Percentiles rank a stretch among this genome's conserved stretches.
These are phyloP conservation scores for Austroboletus novae-zelandiae DNA, from an alignment of 1,284 basidiomycete genomes.

Conservation along the genomic window DNA sequence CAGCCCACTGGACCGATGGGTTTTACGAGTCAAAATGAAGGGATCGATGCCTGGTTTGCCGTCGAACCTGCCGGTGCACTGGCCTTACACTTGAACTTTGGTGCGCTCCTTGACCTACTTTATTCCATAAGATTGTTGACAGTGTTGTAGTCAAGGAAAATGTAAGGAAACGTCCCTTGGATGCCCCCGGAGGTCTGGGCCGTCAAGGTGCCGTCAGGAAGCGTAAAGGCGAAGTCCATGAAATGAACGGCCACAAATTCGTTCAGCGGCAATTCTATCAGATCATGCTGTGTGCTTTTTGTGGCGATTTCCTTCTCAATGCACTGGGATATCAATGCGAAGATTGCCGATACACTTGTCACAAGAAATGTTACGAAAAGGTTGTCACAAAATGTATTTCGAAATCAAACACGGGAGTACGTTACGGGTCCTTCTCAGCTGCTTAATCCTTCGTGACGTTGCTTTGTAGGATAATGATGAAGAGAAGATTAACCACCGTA, in stretches of 20 bases:
- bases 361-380: conserved; percentile 99
- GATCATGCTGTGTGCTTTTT: conserved; percentile 97
- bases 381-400: conserved; percentile 99
- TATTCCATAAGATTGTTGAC: conserved; percentile 10
- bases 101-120: conserved; percentile 47
- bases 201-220: conserved; percentile 98
- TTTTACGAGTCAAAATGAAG: conserved; percentile 52
- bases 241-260: conserved; percentile 99
- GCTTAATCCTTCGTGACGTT: conserved; percentile 34
- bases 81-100: conserved; percentile 82
- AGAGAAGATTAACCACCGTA: conserved; percentile 99
- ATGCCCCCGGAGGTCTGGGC: conserved; percentile 86
- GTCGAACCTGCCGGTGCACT: conserved; percentile 98
- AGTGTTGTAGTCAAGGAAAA: conserved; percentile 84
- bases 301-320: conserved; percentile 96
- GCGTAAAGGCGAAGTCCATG: conserved; percentile 97
- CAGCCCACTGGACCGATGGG: conserved; percentile 30
- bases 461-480: conserved; percentile 85
- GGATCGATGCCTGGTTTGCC: conserved; percentile 96
- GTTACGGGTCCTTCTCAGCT: conserved; percentile 34
- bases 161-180: conserved; percentile 90
- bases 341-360: conserved; percentile 98
- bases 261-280: conserved; percentile 98
- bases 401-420: conserved; percentile 90
- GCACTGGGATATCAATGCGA: conserved; percentile 98